Conservation (phyloP, 495 filamentous ascomycete genomes). For the Lepraria neglecta region DNA sequence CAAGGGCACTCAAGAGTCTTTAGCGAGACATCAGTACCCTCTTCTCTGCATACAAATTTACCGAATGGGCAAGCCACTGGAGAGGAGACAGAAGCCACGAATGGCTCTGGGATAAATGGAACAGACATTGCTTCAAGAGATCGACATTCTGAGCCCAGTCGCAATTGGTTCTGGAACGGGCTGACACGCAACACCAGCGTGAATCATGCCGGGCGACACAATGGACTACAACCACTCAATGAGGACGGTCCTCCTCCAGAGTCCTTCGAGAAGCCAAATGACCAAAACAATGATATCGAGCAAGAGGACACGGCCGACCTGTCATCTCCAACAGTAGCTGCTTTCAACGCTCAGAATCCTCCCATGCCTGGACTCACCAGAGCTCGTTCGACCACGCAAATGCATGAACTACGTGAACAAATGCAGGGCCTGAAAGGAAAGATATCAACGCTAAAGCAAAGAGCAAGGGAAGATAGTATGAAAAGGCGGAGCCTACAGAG, state of each 20-base stretch:
- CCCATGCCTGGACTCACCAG: slow-evolving; percentile 36
- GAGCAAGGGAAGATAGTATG: slow-evolving; percentile 74
- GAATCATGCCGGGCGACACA: slow-evolving; percentile 18
- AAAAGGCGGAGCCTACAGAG: slow-evolving; percentile 78
- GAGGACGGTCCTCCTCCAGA: slow-evolving; percentile 32
- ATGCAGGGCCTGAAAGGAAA: slow-evolving; percentile 91
- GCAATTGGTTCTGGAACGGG: slow-evolving; percentile 30
- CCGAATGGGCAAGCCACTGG: slow-evolving; percentile 27
- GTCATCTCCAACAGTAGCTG: slow-evolving; percentile 10
- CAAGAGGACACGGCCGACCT: slow-evolving; percentile 12
- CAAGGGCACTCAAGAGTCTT: slow-evolving; percentile 51
- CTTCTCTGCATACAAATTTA: slow-evolving; percentile 32
- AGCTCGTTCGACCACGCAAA: slow-evolving; percentile 58
- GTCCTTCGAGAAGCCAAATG: slow-evolving; percentile 20
- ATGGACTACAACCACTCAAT: slow-evolving; percentile 31
- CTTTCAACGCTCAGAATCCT: slow-evolving; percentile 9
- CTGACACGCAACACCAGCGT: slow-evolving; percentile 26
- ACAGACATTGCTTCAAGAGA: slow-evolving; percentile 12
- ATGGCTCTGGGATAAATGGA: slow-evolving; percentile 40
- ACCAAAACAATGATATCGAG: slow-evolving; percentile 12
- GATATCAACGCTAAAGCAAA: slow-evolving; percentile 76
- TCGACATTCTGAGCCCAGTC: slow-evolving; percentile 22
- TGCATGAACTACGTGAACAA: slow-evolving; percentile 80
- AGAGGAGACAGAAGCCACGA: slow-evolving; percentile 22
- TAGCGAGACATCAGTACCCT: slow-evolving; percentile 51